A percentile compares a stretch with the other conserved stretches of the same genome.
Conservation (phyloP, 116 monocot species). For the Papilionanthe hybrid region DNA sequence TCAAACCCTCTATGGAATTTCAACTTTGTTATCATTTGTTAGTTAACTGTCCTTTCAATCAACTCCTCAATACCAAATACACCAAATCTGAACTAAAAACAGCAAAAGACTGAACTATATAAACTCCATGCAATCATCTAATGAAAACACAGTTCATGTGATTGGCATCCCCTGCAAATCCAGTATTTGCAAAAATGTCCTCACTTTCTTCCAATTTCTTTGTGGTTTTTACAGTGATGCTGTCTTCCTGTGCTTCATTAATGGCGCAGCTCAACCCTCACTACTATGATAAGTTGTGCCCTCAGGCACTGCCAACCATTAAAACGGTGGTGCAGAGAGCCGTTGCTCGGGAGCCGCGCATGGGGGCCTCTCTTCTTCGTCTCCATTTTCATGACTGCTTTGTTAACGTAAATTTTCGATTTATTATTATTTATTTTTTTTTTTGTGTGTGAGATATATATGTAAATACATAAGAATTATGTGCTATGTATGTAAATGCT, state of each 20-base stretch:
- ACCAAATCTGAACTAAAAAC: not conserved
- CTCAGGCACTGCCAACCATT: not conserved
- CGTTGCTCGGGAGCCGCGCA: not conserved
- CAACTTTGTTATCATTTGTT: too few species aligned
- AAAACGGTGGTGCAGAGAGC: not conserved
- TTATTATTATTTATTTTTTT: too few species aligned
- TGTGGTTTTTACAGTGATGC: not conserved
- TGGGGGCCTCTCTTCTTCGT: constrained; percentile 3
- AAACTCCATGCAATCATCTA: not conserved
- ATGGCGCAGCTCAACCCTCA: not conserved
- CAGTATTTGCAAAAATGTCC: not conserved
- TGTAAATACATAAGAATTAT: too few species aligned
- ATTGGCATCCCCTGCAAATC: too few species aligned
- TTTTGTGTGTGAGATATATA: too few species aligned
- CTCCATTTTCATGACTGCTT: constrained; percentile 10
- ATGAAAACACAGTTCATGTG: not conserved
- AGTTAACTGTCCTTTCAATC: too few species aligned
- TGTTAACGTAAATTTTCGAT: not conserved
- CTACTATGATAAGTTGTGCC: not conserved
- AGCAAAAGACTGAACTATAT: not conserved
- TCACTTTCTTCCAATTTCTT: not conserved
- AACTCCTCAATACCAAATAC: not conserved
- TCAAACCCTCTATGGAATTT: too few species aligned
- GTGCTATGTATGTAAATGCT: too few species aligned
- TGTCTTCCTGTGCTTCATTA: not conserved